Evolutionary conservation across 2,329 filamentous ascomycete species (phyloP).

Genomic region (Corinectria fuckeliana): DNA sequence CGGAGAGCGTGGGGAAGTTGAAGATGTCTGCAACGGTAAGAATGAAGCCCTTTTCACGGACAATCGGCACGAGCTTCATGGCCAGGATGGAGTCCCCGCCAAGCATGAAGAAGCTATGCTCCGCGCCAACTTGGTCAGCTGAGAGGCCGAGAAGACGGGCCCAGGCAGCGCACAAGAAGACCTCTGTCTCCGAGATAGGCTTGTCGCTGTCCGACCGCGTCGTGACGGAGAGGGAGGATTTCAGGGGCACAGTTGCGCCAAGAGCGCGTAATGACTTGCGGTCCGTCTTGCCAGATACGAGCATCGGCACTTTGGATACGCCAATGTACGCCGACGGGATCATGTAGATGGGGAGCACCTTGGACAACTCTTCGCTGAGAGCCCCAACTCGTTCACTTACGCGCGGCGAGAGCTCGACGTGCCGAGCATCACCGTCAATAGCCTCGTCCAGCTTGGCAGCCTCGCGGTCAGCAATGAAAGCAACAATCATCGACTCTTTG

Average conservation of each 20-base stretch:
- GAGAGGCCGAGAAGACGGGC: slow-evolving; percentile 44
- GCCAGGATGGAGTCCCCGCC: slow-evolving; percentile 58
- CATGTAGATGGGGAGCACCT: slow-evolving; percentile 34
- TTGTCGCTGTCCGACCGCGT: slow-evolving; percentile 14
- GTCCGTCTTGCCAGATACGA: slow-evolving; percentile 37
- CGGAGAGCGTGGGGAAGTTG: slow-evolving; percentile 49
- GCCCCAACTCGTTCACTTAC: slow-evolving; percentile 24
- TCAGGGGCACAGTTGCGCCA: slow-evolving; percentile 27
- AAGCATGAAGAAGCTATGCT: slow-evolving; percentile 54
- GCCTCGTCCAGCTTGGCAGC: slow-evolving; percentile 3
- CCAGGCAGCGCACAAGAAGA: slow-evolving; percentile 46
- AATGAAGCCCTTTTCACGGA: slow-evolving; percentile 46
- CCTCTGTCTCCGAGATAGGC: slow-evolving; percentile 26
- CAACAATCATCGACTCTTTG: slow-evolving; percentile 37
- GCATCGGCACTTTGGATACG: slow-evolving; percentile 32
- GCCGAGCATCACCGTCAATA: slow-evolving; percentile 18
- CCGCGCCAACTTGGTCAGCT: slow-evolving; percentile 41
- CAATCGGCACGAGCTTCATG: slow-evolving; percentile 55
- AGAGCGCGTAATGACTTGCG: slow-evolving; percentile 31
- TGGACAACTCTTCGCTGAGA: slow-evolving; percentile 29
- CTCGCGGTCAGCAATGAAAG: slow-evolving; percentile 34
- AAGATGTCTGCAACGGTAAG: slow-evolving; percentile 55
- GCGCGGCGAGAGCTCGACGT: slow-evolving; percentile 30
- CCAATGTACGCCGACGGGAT: slow-evolving; percentile 32
- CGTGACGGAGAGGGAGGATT: slow-evolving; percentile 16